Evolutionary conservation across 2,329 filamentous ascomycete species (phyloP).

Genomic region (Exophiala phaeomuriformis): DNA sequence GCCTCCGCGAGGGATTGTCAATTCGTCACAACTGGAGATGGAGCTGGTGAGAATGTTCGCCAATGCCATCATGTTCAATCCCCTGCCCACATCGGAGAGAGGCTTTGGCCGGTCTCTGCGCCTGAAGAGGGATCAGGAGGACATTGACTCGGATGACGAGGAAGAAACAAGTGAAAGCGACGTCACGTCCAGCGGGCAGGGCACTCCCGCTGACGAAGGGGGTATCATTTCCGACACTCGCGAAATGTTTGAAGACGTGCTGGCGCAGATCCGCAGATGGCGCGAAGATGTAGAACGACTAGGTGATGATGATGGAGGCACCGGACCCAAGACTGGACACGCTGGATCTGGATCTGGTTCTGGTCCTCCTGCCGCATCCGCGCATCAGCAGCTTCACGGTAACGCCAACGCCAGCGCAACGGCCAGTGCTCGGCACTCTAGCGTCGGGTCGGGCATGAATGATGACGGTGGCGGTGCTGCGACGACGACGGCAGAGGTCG

Average conservation of each 20-base stretch:
- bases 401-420: slow-evolving; percentile 3
- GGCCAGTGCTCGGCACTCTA: slow-evolving; percentile 19
- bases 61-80: slow-evolving; percentile 98
- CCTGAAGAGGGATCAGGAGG: slow-evolving; percentile 21
- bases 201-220: slow-evolving; percentile 69
- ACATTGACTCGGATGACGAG: slow-evolving; percentile 35
- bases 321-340: slow-evolving; percentile 1
- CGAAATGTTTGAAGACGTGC: slow-evolving; percentile 83
- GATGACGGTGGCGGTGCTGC: slow-evolving; percentile 9
- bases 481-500: not conserved
- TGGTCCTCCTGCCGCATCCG: no score
- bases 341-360: not conserved
- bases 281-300: slow-evolving; percentile 54
- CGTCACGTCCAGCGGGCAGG: slow-evolving; percentile 28
- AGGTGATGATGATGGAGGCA: slow-evolving; percentile 1
- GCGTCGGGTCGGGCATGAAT: slow-evolving; percentile 17
- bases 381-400: not conserved
- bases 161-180: slow-evolving; percentile 28
- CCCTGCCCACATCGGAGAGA: slow-evolving; percentile 57
- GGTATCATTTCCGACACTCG: slow-evolving; percentile 80
- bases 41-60: slow-evolving; percentile 95
- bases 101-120: slow-evolving; percentile 59
- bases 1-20: slow-evolving; percentile 84
- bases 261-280: slow-evolving; percentile 68
- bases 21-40: slow-evolving; percentile 83